Evolutionary conservation across 73 alveolate genomes (phyloP).

Genomic region (Paramecium primaurelia): DNA sequence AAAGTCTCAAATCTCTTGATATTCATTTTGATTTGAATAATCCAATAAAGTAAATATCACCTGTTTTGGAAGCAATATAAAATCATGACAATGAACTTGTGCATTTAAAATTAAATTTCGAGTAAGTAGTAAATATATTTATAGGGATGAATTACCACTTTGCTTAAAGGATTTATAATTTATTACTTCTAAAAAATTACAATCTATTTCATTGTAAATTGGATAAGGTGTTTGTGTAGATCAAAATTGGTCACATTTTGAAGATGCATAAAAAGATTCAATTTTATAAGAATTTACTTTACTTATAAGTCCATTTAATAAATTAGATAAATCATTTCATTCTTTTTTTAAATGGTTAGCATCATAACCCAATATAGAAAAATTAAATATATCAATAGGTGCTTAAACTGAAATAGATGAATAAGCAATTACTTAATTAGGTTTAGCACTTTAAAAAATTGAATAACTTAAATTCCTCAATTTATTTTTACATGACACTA

Average conservation of each 20-base stretch:
- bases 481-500: neutral
- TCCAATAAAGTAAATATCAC: neutral
- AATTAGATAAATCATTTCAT: neutral
- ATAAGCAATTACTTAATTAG: neutral
- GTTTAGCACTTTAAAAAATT: neutral
- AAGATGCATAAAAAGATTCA: neutral
- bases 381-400: neutral
- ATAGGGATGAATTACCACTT: neutral
- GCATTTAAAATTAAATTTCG: neutral
- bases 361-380: neutral
- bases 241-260: neutral
- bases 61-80: neutral
- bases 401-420: neutral
- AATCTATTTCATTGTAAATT: neutral
- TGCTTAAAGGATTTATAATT: neutral
- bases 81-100: neutral
- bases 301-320: neutral
- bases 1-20: neutral
- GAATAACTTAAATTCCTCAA: neutral
- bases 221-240: neutral
- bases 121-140: neutral
- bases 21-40: neutral
- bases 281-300: neutral
- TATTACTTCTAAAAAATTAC: neutral
- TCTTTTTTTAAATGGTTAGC: neutral